These are phyloP conservation scores for Gnomoniopsis smithogilvyi DNA, from an alignment of 2,329 filamentous ascomycete genomes.

Conservation along the genomic window DNA sequence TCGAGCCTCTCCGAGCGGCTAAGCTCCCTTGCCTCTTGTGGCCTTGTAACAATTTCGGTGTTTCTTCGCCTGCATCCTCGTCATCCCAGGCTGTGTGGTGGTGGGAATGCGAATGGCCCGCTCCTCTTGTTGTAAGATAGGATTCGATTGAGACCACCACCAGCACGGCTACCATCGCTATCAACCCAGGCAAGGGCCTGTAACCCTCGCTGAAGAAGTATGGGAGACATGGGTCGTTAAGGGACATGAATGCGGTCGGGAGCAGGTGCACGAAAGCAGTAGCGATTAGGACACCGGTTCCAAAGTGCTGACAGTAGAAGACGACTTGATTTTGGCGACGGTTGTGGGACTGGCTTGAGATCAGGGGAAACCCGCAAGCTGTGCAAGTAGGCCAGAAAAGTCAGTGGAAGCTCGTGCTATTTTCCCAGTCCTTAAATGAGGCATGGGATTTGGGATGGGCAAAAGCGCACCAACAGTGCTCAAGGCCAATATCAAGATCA, in stretches of 20 bases:
- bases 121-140: slow-evolving; percentile 73
- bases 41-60: slow-evolving; percentile 18
- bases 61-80: slow-evolving; percentile 31
- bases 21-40: slow-evolving; percentile 27
- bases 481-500: slow-evolving; percentile 62
- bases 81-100: slow-evolving; percentile 49
- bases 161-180: slow-evolving; percentile 80
- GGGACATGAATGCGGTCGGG: slow-evolving; percentile 63
- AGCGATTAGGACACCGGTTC: slow-evolving; percentile 81
- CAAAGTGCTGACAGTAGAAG: slow-evolving; percentile 70
- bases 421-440: too few relatives aligned
- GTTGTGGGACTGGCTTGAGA: slow-evolving; percentile 57
- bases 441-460: background rate
- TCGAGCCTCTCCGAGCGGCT: slow-evolving; percentile 34
- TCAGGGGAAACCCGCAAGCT: slow-evolving; percentile 65
- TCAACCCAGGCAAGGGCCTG: slow-evolving; percentile 72
- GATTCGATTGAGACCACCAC: slow-evolving; percentile 84
- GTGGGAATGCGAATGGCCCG: slow-evolving; percentile 59
- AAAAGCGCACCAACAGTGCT: slow-evolving; percentile 51
- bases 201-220: slow-evolving; percentile 78
- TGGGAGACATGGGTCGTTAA: slow-evolving; percentile 70
- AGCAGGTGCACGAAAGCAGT: slow-evolving; percentile 80
- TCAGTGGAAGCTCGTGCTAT: slow-evolving; percentile 17
- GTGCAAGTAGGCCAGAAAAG: slow-evolving; percentile 7
- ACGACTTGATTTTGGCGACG: slow-evolving; percentile 58